Evolutionary conservation across 164 flowering plant species (phyloP).

Genomic region (Chimonanthus praecox): DNA sequence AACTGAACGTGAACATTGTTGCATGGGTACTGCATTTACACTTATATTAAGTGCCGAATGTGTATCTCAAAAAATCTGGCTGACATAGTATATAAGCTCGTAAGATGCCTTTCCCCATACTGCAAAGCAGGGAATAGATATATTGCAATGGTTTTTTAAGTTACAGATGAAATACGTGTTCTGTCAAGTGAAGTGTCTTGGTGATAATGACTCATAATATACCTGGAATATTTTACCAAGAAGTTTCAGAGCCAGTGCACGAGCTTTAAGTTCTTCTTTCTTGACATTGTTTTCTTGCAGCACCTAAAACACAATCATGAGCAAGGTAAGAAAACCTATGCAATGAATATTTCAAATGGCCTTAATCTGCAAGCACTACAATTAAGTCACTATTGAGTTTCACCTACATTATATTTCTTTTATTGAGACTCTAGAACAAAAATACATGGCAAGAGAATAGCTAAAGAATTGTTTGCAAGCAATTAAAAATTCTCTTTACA

Average conservation of each 20-base stretch:
- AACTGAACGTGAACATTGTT: not conserved
- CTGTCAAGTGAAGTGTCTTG: not conserved
- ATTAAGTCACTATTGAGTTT: not conserved
- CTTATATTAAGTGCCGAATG: not conserved
- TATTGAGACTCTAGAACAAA: not conserved
- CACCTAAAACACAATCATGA: slow-evolving; percentile 39
- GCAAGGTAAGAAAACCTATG: not conserved
- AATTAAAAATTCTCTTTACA: not conserved
- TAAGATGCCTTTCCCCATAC: too few relatives aligned
- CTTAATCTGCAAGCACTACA: not conserved
- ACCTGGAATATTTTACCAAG: slow-evolving; percentile 91
- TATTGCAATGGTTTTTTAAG: not conserved
- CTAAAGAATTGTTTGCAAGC: not conserved
- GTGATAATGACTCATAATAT: not conserved
- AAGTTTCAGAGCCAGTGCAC: slow-evolving; percentile 65
- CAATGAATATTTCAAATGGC: not conserved
- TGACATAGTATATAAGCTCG: too few relatives aligned
- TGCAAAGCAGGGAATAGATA: not conserved
- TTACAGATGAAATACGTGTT: not conserved
- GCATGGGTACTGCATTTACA: not conserved
- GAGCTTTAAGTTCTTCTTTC: slow-evolving; percentile 80
- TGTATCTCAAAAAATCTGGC: too few relatives aligned
- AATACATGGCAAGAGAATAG: not conserved
- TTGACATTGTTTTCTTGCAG: slow-evolving; percentile 56
- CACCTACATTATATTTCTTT: not conserved